Base-by-base conservation (phyloP, 2,329 filamentous ascomycete species). In the Monilinia fructigena region DNA sequence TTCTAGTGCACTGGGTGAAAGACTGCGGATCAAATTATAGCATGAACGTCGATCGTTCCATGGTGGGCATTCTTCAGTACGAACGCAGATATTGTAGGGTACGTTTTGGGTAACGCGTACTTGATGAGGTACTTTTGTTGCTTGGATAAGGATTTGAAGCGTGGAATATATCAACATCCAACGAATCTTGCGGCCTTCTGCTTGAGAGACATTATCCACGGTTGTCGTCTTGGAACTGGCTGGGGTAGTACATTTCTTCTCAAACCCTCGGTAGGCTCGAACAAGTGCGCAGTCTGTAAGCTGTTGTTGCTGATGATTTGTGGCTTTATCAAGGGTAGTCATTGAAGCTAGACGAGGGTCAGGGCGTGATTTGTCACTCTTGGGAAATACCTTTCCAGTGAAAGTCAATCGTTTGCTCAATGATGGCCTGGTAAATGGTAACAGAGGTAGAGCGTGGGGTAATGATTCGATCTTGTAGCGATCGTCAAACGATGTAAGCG, bases 111-210 rank as follows among this genome's bases (percentile, higher is more conserved):
- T 79, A 65, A 89, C 84, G 20, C 81, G 80, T 38, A 91, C 86
- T 71, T 90, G 86, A 6, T 79, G 74, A 0, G 91, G 88, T 0
- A 84, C 80, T 45, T 83, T 79, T 0, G 86, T 88, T 48, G 87
- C 86, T 63, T 85, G 85, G 12, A 84, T 82, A 1, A 95, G 81
- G n/a, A 87, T 88, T 75, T 95, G 91, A 66, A 92, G 83, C 4
- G 86, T 83, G 23, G 86, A 83, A 72, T 94, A 94, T 8, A 94
- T 83, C 47, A 93, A 75, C 40, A 93, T 85, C 91, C 91, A 95
- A 50, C 91, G 83, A 20, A 93, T 84, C 76, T 92, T 93, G 52
- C 91, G 86, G 1, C 86, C 89, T 69, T 94, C 91, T 11, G 83
- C 80, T 14, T 86, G 78, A 0, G 84, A 83, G 0, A 89, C 75